These are phyloP conservation scores for Phoma sp. DNA, from an alignment of 2,329 filamentous ascomycete genomes.

Conservation along the genomic window DNA sequence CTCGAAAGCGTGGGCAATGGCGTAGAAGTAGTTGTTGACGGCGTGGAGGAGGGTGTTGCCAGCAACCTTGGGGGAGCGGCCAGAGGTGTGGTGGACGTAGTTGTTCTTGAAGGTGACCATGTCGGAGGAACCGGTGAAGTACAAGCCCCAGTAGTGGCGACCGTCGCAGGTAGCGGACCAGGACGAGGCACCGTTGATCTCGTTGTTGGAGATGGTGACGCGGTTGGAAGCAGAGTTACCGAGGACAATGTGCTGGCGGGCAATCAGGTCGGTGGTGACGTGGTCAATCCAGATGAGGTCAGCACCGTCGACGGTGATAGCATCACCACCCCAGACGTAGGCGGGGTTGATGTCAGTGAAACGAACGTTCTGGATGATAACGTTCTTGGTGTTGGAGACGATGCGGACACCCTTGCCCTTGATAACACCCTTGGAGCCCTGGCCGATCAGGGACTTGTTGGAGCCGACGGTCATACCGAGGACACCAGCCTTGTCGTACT, in stretches of 20 bases:
- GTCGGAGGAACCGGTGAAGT: slow-evolving; percentile 64
- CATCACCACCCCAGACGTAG: slow-evolving; percentile 47
- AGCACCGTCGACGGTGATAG: slow-evolving; percentile 39
- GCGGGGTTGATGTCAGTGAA: slow-evolving; percentile 54
- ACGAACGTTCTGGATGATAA: slow-evolving; percentile 57
- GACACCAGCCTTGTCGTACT: slow-evolving; percentile 60
- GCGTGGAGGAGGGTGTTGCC: slow-evolving; percentile 65
- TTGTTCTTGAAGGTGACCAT: slow-evolving; percentile 65
- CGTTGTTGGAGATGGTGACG: slow-evolving; percentile 66
- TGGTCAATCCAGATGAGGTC: slow-evolving; percentile 39
- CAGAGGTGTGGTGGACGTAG: slow-evolving; percentile 65
- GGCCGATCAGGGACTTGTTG: slow-evolving; percentile 65
- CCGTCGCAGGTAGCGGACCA: slow-evolving; percentile 65
- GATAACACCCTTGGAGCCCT: slow-evolving; percentile 61
- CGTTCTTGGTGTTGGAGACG: slow-evolving; percentile 53
- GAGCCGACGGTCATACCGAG: slow-evolving; percentile 60
- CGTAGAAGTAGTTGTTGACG: slow-evolving; percentile 68
- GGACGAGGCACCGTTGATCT: slow-evolving; percentile 61
- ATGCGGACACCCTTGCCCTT: slow-evolving; percentile 64
- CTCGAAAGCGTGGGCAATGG: slow-evolving; percentile 65
- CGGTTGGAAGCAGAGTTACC: slow-evolving; percentile 61
- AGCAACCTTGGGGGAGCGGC: slow-evolving; percentile 63
- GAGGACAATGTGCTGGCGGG: slow-evolving; percentile 66
- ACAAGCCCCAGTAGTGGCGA: slow-evolving; percentile 66
- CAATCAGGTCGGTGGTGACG: slow-evolving; percentile 61